Percentiles rank a stretch among this genome's conserved stretches.
Evolutionary conservation across 2,329 filamentous ascomycete genomes (phyloP).

Genomic region (Colletotrichum sp.): DNA sequence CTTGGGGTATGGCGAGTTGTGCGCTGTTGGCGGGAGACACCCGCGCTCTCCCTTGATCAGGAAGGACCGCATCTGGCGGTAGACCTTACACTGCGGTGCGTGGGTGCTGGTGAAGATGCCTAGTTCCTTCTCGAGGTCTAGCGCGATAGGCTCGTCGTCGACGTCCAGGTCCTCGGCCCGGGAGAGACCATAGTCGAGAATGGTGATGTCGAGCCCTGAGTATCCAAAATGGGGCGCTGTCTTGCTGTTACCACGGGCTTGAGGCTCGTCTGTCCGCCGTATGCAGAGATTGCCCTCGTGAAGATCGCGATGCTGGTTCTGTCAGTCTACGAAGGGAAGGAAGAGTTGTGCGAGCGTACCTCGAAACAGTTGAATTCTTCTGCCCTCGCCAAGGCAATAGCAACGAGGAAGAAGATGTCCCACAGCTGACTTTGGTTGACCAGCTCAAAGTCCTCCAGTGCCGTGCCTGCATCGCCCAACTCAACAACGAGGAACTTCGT

Average conservation of each 20-base stretch:
- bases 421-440: conserved; percentile 57
- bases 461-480: conserved; percentile 65
- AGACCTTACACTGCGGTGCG: conserved; percentile 64
- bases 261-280: conserved; percentile 42
- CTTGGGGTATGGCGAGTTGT: conserved; percentile 48
- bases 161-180: conserved; percentile 53
- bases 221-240: conserved; percentile 54
- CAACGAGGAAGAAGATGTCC: conserved; percentile 67
- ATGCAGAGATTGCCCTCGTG: conserved; percentile 71
- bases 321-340: background rate
- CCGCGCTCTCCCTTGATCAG: conserved; percentile 55
- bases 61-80: conserved; percentile 67
- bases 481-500: conserved; percentile 68
- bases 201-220: conserved; percentile 67
- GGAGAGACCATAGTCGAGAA: conserved; percentile 70
- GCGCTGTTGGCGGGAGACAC: conserved; percentile 52
- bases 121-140: conserved; percentile 66
- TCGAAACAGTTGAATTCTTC: conserved; percentile 66
- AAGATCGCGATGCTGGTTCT: conserved; percentile 63
- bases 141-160: conserved; percentile 47
- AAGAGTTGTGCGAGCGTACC: conserved; percentile 36
- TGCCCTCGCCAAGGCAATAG: conserved; percentile 64
- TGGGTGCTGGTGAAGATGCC: conserved; percentile 65
- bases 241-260: conserved; percentile 32
- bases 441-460: conserved; percentile 64